Conservation (phyloP, 2,329 filamentous ascomycete genomes). For the Aspergillus sp. region DNA sequence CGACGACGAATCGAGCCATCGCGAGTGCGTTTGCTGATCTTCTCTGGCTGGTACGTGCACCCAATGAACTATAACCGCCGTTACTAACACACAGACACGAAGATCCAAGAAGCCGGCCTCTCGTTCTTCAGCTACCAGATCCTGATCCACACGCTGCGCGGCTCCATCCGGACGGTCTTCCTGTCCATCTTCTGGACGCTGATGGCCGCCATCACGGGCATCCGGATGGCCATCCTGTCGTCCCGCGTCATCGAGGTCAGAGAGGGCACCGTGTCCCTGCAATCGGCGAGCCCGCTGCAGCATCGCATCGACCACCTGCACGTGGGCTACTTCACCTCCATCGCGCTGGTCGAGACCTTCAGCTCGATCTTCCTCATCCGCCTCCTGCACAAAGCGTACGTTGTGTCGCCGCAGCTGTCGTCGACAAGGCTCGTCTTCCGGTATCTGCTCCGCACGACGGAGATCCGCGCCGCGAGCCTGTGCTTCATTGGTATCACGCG, state of each 20-base stretch:
- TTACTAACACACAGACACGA: background rate
- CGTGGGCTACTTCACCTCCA: slow-evolving; percentile 12
- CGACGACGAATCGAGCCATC: background rate
- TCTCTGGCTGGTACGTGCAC: slow-evolving; percentile 11
- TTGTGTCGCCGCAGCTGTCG: background rate
- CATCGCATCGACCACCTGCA: slow-evolving; percentile 8
- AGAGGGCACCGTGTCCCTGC: background rate
- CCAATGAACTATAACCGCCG: background rate
- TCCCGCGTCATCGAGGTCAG: slow-evolving; percentile 5
- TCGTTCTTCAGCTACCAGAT: slow-evolving; percentile 16
- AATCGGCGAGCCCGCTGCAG: slow-evolving; percentile 1
- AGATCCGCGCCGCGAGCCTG: slow-evolving; percentile 10
- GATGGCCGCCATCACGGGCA: slow-evolving; percentile 2
- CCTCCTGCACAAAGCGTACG: slow-evolving; percentile 6
- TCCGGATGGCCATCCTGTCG: slow-evolving; percentile 6
- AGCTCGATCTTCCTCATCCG: slow-evolving; percentile 13
- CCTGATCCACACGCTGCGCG: slow-evolving; percentile 6
- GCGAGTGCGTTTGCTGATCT: slow-evolving; percentile 12
- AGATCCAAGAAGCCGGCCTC: slow-evolving; percentile 13
- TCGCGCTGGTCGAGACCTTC: slow-evolving; percentile 13
- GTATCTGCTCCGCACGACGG: slow-evolving; percentile 8
- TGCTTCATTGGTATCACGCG: slow-evolving; percentile 11
- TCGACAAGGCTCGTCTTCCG: slow-evolving; percentile 1
- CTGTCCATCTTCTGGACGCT: slow-evolving; percentile 12
- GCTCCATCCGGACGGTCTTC: background rate